A percentile compares a stretch with the other conserved stretches of the same genome.
Conservation (phyloP, 192 early-diverging fungal species). For the Podila horticola region DNA sequence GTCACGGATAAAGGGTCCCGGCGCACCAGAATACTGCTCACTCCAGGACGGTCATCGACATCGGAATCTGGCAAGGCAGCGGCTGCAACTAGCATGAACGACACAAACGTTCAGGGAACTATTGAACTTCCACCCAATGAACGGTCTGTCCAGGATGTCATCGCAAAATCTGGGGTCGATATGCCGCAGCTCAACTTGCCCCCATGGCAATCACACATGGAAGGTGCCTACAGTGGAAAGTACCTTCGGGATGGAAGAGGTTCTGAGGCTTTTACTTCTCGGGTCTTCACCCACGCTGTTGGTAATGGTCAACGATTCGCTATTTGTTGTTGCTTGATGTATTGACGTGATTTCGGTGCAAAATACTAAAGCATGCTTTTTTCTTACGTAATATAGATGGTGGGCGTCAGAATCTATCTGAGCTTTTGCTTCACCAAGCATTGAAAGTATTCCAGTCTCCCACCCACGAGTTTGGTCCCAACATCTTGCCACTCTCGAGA, state of each 20-base stretch:
- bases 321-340: background rate
- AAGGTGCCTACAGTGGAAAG: slow-evolving; percentile 17
- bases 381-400: slow-evolving; percentile 19
- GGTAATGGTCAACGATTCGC: slow-evolving; percentile 5
- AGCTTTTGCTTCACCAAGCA: slow-evolving; percentile 31
- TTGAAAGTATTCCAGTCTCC: slow-evolving; percentile 47
- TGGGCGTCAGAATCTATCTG: slow-evolving; percentile 24
- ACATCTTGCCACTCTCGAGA: slow-evolving; percentile 19
- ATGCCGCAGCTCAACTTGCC: slow-evolving; percentile 34
- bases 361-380: background rate
- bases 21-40: slow-evolving; percentile 42
- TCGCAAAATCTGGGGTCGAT: slow-evolving; percentile 44
- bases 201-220: slow-evolving; percentile 39
- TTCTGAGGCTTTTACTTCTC: slow-evolving; percentile 14
- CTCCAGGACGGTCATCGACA: slow-evolving; percentile 43
- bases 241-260: background rate
- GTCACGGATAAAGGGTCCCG: slow-evolving; percentile 52
- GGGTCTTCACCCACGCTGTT: slow-evolving; percentile 16
- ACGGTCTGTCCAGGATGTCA: slow-evolving; percentile 27
- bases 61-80: slow-evolving; percentile 54
- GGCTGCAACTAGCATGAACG: slow-evolving; percentile 59
- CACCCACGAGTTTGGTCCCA: slow-evolving; percentile 45
- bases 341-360: too few relatives aligned
- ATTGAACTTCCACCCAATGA: slow-evolving; percentile 51
- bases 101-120: slow-evolving; percentile 49